phyloP scores from a whole-genome alignment of 352 stramenopile species.

The Pythium aphanidermatum region DNA sequence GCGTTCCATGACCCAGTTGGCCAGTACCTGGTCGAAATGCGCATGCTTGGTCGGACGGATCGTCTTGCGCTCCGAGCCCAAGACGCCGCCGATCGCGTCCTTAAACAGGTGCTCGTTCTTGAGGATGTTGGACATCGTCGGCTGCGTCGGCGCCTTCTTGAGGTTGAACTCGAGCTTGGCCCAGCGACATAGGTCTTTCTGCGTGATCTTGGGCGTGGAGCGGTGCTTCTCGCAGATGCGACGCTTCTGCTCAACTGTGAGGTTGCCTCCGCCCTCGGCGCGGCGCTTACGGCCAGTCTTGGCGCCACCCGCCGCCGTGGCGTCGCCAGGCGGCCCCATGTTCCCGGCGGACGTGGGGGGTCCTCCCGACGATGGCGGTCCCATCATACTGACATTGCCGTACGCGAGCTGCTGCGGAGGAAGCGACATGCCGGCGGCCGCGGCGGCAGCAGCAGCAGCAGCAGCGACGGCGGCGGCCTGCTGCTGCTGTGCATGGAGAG shows the following conservation, averaged over 20 bases:
- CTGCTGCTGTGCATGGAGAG: constrained; percentile 15
- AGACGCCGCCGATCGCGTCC: constrained; percentile 72
- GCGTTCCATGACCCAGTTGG: constrained; percentile 87
- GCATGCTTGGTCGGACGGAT: constrained; percentile 69
- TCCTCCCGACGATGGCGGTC: constrained; percentile 3
- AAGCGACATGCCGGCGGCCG: constrained; percentile 10
- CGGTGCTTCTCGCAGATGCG: constrained; percentile 86
- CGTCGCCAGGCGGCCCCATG: not conserved
- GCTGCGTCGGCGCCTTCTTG: constrained; percentile 71
- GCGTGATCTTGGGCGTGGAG: constrained; percentile 81
- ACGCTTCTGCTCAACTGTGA: constrained; percentile 85
- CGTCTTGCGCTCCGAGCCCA: constrained; percentile 79
- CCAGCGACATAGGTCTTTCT: constrained; percentile 85
- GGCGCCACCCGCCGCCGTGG: not conserved
- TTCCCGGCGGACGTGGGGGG: constrained; percentile 1
- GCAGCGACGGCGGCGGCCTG: constrained; percentile 3
- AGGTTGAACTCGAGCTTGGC: constrained; percentile 88
- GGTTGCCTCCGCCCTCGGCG: constrained; percentile 62
- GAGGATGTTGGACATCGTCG: constrained; percentile 80
- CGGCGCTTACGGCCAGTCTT: constrained; percentile 39
- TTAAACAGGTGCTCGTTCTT: constrained; percentile 86
- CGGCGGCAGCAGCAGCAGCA: constrained; percentile 15
- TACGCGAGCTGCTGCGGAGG: constrained; percentile 17
- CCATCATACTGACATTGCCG: constrained; percentile 16
- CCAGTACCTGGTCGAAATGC: constrained; percentile 80